Evolutionary conservation across 306 rosid species (phyloP), one percentile per base, ranked within the genome.

Genomic region (Dryas alaskensis): DNA sequence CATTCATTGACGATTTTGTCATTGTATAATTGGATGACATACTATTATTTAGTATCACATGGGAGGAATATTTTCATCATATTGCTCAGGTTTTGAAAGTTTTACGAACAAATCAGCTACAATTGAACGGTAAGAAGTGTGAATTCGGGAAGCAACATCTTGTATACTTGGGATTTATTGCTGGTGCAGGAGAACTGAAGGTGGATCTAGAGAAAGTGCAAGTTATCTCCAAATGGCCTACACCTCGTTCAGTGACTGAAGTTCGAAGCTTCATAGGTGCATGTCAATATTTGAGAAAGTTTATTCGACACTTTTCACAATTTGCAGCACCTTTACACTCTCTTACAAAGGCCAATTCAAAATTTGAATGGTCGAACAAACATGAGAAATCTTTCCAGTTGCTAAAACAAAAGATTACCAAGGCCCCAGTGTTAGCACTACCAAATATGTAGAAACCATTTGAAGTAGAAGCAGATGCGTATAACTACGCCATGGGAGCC

Each of bases 1-100:
- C 71, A 9, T 66, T 17, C 4, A 54, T 52, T 52, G n/a, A 69
- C 13, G 74, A 69, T 17, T 39, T 69, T 51, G 0, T 53, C 31
- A 69, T 69, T 69, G 25, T 69, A 7, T 69, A 52, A 2, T 16
- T 16, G 6, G 74, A 53, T 2, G 17, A 53, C 39, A 69, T 69
- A 31, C 16, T 69, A 8, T 14, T 69, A 3, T 50, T 22, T 0
- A 44, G 40, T 22, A 10, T 10, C 14, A 66, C 55, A 47, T 47
- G 43, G 40, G 71, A 66, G 17, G 43, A 14, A 49, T 50, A 63
- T 42, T 31, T 16, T 42, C 13, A 0, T 60, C 65, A 63, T 43
- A 63, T 63, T 66, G 43, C 42, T 66, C 10, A 47, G 4, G 71
- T 66, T 1, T 11, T 66, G 19, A 6, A 66, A 10, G 44, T 67